Conservation (phyloP, 148 eudicot genomes). For the Heliosperma pusillum region DNA sequence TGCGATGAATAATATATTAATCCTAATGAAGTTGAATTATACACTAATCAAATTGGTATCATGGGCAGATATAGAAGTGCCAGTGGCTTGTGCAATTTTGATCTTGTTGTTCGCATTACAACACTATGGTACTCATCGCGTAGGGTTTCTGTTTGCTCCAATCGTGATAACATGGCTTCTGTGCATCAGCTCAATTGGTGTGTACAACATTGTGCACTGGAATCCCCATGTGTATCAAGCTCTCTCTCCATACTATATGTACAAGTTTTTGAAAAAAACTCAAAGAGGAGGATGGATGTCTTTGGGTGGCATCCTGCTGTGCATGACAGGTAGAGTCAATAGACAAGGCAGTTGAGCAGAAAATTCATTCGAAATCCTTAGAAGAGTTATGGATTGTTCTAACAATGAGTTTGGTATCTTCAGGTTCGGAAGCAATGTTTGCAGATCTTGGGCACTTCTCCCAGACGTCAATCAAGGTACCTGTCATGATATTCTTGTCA, state of each 20-base stretch:
- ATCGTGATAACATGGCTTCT: conserved; percentile 68
- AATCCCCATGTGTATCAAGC: conserved; percentile 57
- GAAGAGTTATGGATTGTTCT: neutral
- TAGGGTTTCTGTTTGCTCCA: conserved; percentile 83
- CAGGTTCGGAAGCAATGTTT: conserved; percentile 88
- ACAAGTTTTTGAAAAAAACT: conserved; percentile 49
- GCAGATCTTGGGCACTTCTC: conserved; percentile 62
- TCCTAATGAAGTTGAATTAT: neutral
- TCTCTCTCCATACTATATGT: conserved; percentile 66
- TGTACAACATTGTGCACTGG: conserved; percentile 59
- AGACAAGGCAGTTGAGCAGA: neutral
- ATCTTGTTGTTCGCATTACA: conserved; percentile 70
- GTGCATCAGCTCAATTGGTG: conserved; percentile 60
- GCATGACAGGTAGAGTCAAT: conserved; percentile 57
- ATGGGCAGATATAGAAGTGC: conserved; percentile 57
- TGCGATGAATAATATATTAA: neutral
- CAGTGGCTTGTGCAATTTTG: conserved; percentile 59
- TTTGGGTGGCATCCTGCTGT: conserved; percentile 65
- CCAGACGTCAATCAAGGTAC: conserved; percentile 35
- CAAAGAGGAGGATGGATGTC: conserved; percentile 54
- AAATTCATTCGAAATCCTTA: neutral
- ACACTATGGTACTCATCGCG: conserved; percentile 65
- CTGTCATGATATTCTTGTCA: neutral
- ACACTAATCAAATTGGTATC: conserved; percentile 1
- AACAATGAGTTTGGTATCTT: conserved; percentile 7